These are phyloP conservation scores for Vitis riparia DNA, from an alignment of 164 flowering plant species.

Conservation along the genomic window DNA sequence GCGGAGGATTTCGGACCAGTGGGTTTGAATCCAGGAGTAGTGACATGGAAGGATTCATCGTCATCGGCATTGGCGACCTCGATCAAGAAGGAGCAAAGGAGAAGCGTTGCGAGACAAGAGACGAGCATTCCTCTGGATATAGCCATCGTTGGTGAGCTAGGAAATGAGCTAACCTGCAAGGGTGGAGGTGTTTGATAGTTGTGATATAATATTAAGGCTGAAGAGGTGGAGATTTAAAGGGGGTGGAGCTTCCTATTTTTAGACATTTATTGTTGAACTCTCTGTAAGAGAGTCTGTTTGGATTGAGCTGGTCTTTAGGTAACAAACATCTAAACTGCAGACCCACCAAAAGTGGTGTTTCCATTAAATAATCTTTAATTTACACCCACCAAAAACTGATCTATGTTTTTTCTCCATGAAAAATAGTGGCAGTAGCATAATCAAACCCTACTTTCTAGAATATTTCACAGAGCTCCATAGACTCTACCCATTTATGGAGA, in stretches of 20 bases:
- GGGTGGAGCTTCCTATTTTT: background rate
- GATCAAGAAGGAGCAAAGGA: conserved; percentile 8
- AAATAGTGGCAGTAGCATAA: no score
- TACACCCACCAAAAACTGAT: background rate
- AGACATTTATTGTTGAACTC: background rate
- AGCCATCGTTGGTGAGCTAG: conserved; percentile 12
- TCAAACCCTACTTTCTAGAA: no score
- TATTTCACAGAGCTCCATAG: no score
- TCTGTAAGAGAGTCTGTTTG: background rate
- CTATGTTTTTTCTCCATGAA: no score
- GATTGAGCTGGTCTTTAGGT: conserved; percentile 25
- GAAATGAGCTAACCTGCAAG: background rate
- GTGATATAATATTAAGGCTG: background rate
- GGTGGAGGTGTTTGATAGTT: background rate
- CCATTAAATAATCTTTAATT: background rate
- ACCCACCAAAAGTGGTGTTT: background rate
- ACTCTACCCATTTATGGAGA: no score
- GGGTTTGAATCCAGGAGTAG: no score
- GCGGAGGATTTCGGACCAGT: no score
- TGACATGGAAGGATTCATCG: conserved; percentile 1
- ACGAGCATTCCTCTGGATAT: conserved; percentile 15
- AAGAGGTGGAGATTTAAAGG: conserved; percentile 6
- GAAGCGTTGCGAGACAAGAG: conserved; percentile 6
- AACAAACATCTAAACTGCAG: background rate
- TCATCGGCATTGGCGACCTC: conserved; percentile 3